Base-by-base conservation (phyloP, 305 asterid genomes). In the Fraxinus angustifolia region DNA sequence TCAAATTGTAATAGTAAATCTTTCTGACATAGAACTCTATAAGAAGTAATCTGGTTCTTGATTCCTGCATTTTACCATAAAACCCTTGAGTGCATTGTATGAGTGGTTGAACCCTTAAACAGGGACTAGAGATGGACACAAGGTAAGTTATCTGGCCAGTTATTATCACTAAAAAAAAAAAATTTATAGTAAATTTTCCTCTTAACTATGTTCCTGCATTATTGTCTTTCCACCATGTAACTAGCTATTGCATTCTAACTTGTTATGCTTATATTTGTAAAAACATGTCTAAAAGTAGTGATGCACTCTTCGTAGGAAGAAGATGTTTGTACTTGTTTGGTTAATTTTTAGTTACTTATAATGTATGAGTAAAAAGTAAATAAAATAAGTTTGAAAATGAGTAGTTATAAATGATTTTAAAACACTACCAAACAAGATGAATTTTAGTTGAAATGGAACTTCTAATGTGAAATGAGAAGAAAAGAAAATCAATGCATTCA, bases 31-130 rank as follows among this genome's bases (percentile, higher is more conserved):
- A 35, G 79, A 53, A 19, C 50, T 74, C 87, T 87, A 94, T 71
- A 95, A 90, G 89, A 95, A 94, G 92, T 94, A 95, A 88, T 95
- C 97, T 1, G 97, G 97, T 30, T 89, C 99, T 93, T 65, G 97
- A 84, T 72, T 95, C 98, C 97, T 95, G 95, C 87, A 84, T 88
- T 83, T 78, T 58, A 86, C 31, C 80, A 82, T 62, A 53, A 82
- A 65, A 8, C 23, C 17, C 19, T 33, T 2, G 28, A 45, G 11
- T 36, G 42, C 42, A 36, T 36, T 75, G 50, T 65, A 40, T 4
- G 42, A 42, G 65, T 14, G 8, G 33, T 7, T 23, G 10, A 19
- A n/a, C 8, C 11, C 6, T 4, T 21, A 6, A 60, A 60, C 30
- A 2, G 14, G 71, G 14, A 60, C 34, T 19, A 21, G 19, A 40